Percentiles rank a stretch among this genome's conserved stretches.
These are phyloP conservation scores for Colletotrichum liaoningense DNA, from an alignment of 2,329 filamentous ascomycete species.

Conservation along the genomic window DNA sequence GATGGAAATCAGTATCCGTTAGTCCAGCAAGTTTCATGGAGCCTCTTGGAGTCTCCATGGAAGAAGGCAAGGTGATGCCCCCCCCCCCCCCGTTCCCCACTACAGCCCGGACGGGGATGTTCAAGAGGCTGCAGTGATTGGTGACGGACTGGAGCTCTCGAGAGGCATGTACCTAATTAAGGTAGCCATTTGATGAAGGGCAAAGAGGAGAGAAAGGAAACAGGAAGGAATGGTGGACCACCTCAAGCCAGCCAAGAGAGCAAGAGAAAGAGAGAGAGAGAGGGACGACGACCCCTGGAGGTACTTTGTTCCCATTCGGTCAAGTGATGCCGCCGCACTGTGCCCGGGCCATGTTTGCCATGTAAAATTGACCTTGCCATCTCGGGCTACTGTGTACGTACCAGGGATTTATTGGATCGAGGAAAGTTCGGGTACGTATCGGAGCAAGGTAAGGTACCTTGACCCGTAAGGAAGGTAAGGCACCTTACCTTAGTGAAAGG, in stretches of 20 bases:
- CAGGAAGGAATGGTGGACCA: background rate
- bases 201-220: background rate
- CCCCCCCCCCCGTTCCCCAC: background rate
- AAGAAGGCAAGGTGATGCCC: background rate
- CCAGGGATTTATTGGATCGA: too few species aligned
- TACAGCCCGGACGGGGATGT: background rate
- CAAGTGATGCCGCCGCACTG: constrained; percentile 9
- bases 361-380: constrained; percentile 15
- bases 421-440: too few species aligned
- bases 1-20: background rate
- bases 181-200: background rate
- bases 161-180: background rate
- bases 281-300: background rate
- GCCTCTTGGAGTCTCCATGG: background rate
- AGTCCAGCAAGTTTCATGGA: background rate
- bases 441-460: background rate
- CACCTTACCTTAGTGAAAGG: too few species aligned
- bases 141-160: background rate
- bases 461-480: background rate
- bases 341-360: background rate
- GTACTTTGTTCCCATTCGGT: constrained; percentile 11
- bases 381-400: background rate
- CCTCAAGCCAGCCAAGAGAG: too few species aligned
- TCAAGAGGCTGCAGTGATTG: background rate
- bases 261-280: too few species aligned